These are phyloP conservation scores for Glutinoglossum americanum DNA, from an alignment of 495 filamentous ascomycete genomes.

Conservation along the genomic window DNA sequence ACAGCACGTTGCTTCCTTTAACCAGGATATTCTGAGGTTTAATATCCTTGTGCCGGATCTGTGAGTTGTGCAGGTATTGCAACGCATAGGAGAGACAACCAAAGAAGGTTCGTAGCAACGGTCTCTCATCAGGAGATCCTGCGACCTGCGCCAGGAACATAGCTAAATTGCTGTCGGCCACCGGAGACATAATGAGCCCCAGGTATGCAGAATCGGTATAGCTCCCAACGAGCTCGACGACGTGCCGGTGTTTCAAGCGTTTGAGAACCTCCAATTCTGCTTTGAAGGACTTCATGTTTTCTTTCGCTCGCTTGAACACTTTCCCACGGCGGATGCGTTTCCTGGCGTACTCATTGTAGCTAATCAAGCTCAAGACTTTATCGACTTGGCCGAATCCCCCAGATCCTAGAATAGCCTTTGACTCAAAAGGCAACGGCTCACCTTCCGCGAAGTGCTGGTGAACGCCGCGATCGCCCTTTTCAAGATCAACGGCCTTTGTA, in stretches of 20 bases:
- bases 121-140: slow-evolving; percentile 3
- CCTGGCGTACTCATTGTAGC: slow-evolving; percentile 8
- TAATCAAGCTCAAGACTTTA: slow-evolving; percentile 7
- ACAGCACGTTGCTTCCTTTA: slow-evolving; percentile 12
- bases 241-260: slow-evolving; percentile 7
- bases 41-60: slow-evolving; percentile 22
- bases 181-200: slow-evolving; percentile 16
- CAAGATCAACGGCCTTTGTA: slow-evolving; percentile 8
- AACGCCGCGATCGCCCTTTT: slow-evolving; percentile 6
- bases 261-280: slow-evolving; percentile 10
- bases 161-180: slow-evolving; percentile 16
- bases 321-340: slow-evolving; percentile 7
- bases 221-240: slow-evolving; percentile 12
- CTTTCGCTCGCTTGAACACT: slow-evolving; percentile 1
- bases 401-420: background rate
- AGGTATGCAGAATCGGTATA: slow-evolving; percentile 17
- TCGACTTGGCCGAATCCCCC: slow-evolving; percentile 10
- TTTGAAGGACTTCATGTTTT: slow-evolving; percentile 6
- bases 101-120: slow-evolving; percentile 15
- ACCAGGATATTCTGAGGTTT: slow-evolving; percentile 25
- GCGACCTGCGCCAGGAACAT: background rate
- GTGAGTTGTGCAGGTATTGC: slow-evolving; percentile 16
- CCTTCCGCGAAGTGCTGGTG: slow-evolving; percentile 5
- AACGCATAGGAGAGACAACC: slow-evolving; percentile 20
- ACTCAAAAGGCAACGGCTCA: slow-evolving; percentile 5